Evolutionary conservation across 1,284 basidiomycete species (phyloP), one percentile per base, ranked within the genome.

Genomic region (Rhodofomes roseus): DNA sequence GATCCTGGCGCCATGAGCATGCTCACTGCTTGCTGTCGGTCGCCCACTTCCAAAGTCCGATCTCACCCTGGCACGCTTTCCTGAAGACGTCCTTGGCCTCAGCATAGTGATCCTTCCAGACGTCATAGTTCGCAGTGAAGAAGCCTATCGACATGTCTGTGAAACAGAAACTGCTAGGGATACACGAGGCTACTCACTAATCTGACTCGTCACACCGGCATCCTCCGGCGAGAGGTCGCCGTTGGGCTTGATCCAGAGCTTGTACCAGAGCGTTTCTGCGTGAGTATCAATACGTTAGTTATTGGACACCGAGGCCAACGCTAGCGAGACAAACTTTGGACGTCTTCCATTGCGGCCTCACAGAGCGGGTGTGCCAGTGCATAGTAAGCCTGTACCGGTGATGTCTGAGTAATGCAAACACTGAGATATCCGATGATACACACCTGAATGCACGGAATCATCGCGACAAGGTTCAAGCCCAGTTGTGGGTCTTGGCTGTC

Each of bases 401-500:
- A 6, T 20, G 25, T 5, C 8, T 50, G 46, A 31, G 16, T 25
- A 11, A 6, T 37, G 2, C 6, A 36, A 8, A 23, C 31, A 4
- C 14, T 22, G 31, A 36, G 8, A 20, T 23, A 3, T 4, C 2
- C 18, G 29, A 1, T 16, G 31, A 2, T 36, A 34, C 8, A 2
- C 20, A 51, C 56, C 56, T 61, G 60, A 29, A 58, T 52, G 31
- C 56, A 61, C 4, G 60, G 56, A 8, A 58, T 55, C 60, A 58
- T 61, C 22, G 60, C 60, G 4, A 58, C 56, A 18, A 58, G 31
- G 4, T 20, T 40, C 22, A 58, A 1, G 48, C 60, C 56, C 60
- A 58, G 40, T 48, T 44, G 29, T 41, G 9, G 8, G 16, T 31
- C 29, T 34, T 36, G 27, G 56, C 53, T 4, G 56, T 58, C 16